Percentiles rank a stretch among this genome's conserved stretches.
Conservation (phyloP, 148 eudicot genomes). For the Chenopodium formosanum region DNA sequence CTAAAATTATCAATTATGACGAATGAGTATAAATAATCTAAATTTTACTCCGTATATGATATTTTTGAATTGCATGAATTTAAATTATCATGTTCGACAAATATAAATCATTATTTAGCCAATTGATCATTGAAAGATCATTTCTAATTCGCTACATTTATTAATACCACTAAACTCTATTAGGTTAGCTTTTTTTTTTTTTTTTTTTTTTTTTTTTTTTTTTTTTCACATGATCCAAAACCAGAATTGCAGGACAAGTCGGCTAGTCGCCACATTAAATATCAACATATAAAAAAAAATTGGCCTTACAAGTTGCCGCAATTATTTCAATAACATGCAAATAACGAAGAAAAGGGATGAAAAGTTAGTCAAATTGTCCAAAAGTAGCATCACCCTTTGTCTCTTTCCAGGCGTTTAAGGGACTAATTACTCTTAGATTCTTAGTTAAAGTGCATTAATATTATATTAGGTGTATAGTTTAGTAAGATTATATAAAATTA, state of each 20-base stretch:
- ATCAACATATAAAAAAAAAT: neutral
- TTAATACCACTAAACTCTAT: neutral
- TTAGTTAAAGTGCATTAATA: neutral
- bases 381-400: neutral
- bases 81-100: too few species aligned
- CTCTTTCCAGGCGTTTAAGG: neutral
- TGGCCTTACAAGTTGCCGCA: slow-evolving; percentile 28
- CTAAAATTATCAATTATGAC: too few species aligned
- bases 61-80: too few species aligned
- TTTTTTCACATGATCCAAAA: slow-evolving; percentile 25
- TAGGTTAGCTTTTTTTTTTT: too few species aligned
- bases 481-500: neutral
- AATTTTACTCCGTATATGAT: too few species aligned
- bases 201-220: too few species aligned
- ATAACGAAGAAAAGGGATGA: neutral
- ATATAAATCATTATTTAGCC: neutral
- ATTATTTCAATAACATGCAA: slow-evolving; percentile 18
- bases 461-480: neutral
- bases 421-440: neutral
- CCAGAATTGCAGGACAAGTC: neutral
- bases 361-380: neutral
- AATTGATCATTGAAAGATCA: neutral
- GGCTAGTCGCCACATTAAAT: slow-evolving; percentile 6
- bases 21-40: too few species aligned
- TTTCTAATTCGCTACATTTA: neutral